phyloP scores from a whole-genome alignment of 2,329 filamentous ascomycete genomes.

The Teratosphaeria zuluensis region DNA sequence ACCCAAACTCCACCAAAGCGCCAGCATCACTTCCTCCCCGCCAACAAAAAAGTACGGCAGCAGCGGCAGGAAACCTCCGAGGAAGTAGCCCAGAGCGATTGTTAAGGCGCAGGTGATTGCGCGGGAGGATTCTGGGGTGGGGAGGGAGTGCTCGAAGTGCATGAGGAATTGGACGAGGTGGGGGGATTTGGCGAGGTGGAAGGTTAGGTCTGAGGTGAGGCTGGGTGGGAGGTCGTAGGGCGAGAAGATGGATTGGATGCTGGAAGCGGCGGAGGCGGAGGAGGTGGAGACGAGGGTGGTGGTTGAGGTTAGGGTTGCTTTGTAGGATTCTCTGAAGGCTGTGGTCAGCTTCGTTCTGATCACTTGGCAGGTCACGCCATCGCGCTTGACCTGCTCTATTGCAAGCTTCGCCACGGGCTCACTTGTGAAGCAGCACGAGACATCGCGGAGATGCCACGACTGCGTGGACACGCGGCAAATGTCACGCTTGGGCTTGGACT shows the following conservation, averaged over 20 bases:
- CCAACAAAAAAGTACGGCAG: constrained; percentile 54
- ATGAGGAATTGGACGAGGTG: constrained; percentile 32
- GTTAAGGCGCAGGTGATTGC: constrained; percentile 49
- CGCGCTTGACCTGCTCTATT: no score
- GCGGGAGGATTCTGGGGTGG: constrained; percentile 25
- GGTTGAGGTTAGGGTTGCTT: constrained; percentile 34
- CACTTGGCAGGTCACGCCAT: no score
- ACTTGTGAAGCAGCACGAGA: no score
- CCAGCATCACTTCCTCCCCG: constrained; percentile 26
- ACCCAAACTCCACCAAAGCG: constrained; percentile 46
- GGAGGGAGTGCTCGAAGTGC: constrained; percentile 37
- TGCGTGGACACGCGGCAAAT: no score
- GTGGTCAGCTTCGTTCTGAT: background rate
- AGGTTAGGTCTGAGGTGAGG: constrained; percentile 11
- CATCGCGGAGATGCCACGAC: no score
- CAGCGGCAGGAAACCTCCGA: constrained; percentile 46
- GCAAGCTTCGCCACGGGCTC: no score
- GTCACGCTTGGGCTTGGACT: no score
- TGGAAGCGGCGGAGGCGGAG: constrained; percentile 26
- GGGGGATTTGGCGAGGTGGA: constrained; percentile 9
- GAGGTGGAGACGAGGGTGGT: constrained; percentile 28
- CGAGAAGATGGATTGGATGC: constrained; percentile 33
- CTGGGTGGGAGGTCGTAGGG: constrained; percentile 28
- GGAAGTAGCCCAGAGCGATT: constrained; percentile 57
- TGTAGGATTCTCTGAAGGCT: constrained; percentile 33